Evolutionary conservation across 2,329 filamentous ascomycete genomes (phyloP).

Genomic region (Chaetoscypha palmicola): DNA sequence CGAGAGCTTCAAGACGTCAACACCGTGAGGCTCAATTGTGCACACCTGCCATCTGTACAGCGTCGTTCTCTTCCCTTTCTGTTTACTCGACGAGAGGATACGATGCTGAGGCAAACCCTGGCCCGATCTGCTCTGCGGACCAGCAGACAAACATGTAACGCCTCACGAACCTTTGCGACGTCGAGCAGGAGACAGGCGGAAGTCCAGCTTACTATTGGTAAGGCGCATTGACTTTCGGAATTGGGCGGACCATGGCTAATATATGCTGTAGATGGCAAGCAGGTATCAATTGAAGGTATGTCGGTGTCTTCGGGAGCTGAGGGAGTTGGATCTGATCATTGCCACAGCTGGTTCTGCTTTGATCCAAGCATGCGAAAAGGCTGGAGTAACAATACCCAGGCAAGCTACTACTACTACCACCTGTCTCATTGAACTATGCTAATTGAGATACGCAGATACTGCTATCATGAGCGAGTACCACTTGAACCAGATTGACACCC

Average conservation of each 20-base stretch:
- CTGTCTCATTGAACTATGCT: too few relatives aligned
- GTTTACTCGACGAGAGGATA: slow-evolving; percentile 50
- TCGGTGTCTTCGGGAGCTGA: slow-evolving; percentile 13
- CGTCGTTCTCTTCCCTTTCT: slow-evolving; percentile 32
- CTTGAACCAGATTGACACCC: slow-evolving; percentile 21
- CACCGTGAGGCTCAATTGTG: slow-evolving; percentile 17
- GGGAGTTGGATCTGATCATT: slow-evolving; percentile 32
- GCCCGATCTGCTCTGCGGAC: slow-evolving; percentile 63
- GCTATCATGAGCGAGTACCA: slow-evolving; percentile 83
- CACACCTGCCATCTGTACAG: slow-evolving; percentile 16
- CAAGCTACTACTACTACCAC: slow-evolving; percentile 43
- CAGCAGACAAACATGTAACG: slow-evolving; percentile 50
- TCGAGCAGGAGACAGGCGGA: slow-evolving; percentile 74
- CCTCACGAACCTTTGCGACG: slow-evolving; percentile 74
- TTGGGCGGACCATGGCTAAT: slow-evolving; percentile 27
- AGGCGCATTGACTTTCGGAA: slow-evolving; percentile 33
- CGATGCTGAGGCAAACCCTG: slow-evolving; percentile 62
- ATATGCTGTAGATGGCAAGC: slow-evolving; percentile 73
- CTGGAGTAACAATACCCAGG: slow-evolving; percentile 82
- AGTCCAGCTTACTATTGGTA: slow-evolving; percentile 95
- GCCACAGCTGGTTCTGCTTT: slow-evolving; percentile 81
- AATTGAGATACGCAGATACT: slow-evolving; percentile 61
- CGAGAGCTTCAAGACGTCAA: slow-evolving; percentile 14
- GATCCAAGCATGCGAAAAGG: slow-evolving; percentile 99
- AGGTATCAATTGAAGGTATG: slow-evolving; percentile 93